Evolutionary conservation across 202 grass and related monocot genomes (phyloP), one percentile per base, ranked within the genome.

Genomic region (Hordeum pubiflorum): DNA sequence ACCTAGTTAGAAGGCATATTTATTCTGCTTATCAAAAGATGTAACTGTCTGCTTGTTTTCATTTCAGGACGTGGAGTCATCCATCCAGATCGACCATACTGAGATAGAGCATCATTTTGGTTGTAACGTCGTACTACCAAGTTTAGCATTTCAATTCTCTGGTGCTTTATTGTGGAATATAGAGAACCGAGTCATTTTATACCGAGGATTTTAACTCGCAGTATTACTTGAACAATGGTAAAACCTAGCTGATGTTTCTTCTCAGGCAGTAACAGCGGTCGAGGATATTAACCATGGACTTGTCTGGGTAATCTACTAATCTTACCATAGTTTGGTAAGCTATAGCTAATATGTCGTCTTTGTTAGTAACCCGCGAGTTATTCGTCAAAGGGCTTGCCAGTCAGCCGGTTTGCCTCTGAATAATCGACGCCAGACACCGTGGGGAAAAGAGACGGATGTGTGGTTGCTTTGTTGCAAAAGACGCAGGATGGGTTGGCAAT

Each of bases 61-160:
- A 72, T 89, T 89, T 74, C 83, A 89, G 87, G 83, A 41, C 46
- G 50, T 18, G 60, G 74, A 82, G 52, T 40, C 22, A 22, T 60
- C 77, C 20, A 26, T 58, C 78, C 74, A 75, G 77, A 24, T 79
- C 58, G 52, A 43, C 52, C 32, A 38, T 69, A 32, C 40, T 75
- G 12, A 65, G 63, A 61, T 63, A n/a, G 20, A 84, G 61, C 76
- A 84, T 24, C 54, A 3, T 67, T 58, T 79, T 76, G 75, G 54
- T 75, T 69, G 62, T 10, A 18, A 55, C 26, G 10, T 18, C 18
- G 14, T 50, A 50, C 7, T 65, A 14, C 22, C 34, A 23, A 36
- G 13, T 69, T 79, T 84, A 36, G 69, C 17, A 6, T 75, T 84
- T 57, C 83, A 79, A 77, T 54, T 78, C 3, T 68, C 33, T 40